Conservation (phyloP, 768 basidiomycete genomes). For the Suillus ampliporus region DNA sequence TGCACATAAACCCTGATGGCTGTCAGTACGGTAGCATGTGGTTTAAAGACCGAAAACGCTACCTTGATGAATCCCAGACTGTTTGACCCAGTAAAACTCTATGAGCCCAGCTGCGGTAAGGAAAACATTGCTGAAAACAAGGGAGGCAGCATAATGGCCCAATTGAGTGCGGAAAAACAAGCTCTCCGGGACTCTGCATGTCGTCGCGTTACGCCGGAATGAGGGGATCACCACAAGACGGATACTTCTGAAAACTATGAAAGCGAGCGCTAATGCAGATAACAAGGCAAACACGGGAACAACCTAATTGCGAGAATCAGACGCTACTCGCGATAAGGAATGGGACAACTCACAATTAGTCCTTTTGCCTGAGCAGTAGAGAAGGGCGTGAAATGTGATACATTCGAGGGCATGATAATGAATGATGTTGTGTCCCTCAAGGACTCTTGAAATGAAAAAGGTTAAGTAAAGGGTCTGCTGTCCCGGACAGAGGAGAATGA, state of each 20-base stretch:
- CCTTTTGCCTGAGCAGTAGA: slow-evolving; percentile 20
- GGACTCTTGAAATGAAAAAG: slow-evolving; percentile 3
- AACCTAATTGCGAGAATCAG: slow-evolving; percentile 31
- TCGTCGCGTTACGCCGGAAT: slow-evolving; percentile 32
- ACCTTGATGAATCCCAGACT: slow-evolving; percentile 56
- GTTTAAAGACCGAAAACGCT: slow-evolving; percentile 14
- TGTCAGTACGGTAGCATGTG: neutral
- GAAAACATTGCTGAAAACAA: slow-evolving; percentile 64
- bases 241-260: slow-evolving; percentile 52
- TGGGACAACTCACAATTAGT: slow-evolving; percentile 26
- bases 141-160: slow-evolving; percentile 68
- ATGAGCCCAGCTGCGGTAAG: slow-evolving; percentile 59
- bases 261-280: slow-evolving; percentile 57
- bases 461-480: slow-evolving; percentile 13
- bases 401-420: slow-evolving; percentile 12
- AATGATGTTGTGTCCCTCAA: slow-evolving; percentile 11
- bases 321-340: neutral
- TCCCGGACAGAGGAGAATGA: slow-evolving; percentile 19
- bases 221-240: slow-evolving; percentile 50
- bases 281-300: slow-evolving; percentile 59
- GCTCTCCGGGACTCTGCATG: slow-evolving; percentile 47
- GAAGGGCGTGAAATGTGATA: slow-evolving; percentile 15
- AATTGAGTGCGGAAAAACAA: slow-evolving; percentile 76
- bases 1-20: slow-evolving; percentile 53
- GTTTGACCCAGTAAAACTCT: slow-evolving; percentile 53